These are phyloP conservation scores for Vitis hybrid DNA, from an alignment of 177 flowering plant species.

Conservation along the genomic window DNA sequence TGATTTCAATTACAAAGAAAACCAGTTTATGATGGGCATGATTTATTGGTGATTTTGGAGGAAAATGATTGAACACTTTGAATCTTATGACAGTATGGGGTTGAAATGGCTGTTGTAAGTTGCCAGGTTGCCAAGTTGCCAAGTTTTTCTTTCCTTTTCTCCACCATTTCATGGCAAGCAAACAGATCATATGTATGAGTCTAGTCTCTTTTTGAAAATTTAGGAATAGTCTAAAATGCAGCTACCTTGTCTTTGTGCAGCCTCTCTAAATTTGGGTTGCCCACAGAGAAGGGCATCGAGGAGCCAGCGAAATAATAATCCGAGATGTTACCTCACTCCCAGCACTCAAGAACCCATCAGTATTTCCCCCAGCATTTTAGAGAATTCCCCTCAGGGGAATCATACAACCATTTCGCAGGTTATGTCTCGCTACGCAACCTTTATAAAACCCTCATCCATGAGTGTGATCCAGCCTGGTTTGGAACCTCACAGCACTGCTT, in stretches of 20 bases:
- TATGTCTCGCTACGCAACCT: conserved; percentile 3
- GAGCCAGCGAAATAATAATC: conserved; percentile 32
- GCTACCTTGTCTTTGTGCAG: conserved; percentile 15
- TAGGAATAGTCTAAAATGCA: no score
- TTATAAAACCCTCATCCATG: conserved; percentile 9
- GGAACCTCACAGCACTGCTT: background rate
- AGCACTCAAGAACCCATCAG: conserved; percentile 12
- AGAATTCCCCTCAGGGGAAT: conserved; percentile 3
- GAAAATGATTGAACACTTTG: no score
- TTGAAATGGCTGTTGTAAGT: no score
- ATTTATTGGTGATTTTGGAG: no score
- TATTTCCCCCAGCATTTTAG: background rate
- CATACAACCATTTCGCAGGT: conserved; percentile 1
- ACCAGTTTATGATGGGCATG: no score
- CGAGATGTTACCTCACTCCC: conserved; percentile 29
- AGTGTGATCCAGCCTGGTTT: background rate
- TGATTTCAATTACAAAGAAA: no score
- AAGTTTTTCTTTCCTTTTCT: no score
- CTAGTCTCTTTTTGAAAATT: no score
- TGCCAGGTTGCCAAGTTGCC: no score
- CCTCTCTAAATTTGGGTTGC: conserved; percentile 49
- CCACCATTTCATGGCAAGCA: no score
- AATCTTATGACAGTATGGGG: no score
- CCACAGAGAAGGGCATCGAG: conserved; percentile 37
- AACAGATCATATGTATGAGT: no score